phyloP scores from a whole-genome alignment of 805 yeast genomes.

The Pichia thaimueangensis region DNA sequence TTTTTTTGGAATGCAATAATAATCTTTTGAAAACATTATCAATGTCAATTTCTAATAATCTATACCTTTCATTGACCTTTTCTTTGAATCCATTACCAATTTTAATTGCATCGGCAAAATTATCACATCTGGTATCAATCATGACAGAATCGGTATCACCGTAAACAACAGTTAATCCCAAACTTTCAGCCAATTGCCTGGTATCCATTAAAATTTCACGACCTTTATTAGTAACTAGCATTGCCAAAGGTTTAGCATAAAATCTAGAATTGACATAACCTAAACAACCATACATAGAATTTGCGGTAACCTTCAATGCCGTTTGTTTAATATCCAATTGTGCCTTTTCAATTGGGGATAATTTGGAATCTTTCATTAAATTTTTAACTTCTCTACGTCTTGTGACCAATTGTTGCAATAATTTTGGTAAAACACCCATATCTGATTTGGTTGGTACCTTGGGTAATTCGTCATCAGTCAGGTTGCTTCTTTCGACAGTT shows the following conservation, averaged over 20 bases:
- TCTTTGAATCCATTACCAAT: slow-evolving; percentile 83
- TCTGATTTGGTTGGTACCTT: slow-evolving; percentile 52
- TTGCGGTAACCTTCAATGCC: slow-evolving; percentile 93
- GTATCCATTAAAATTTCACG: slow-evolving; percentile 93
- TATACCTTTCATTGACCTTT: slow-evolving; percentile 83
- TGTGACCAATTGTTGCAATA: slow-evolving; percentile 75
- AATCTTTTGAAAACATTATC: slow-evolving; percentile 87
- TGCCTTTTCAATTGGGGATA: slow-evolving; percentile 55
- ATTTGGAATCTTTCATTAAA: slow-evolving; percentile 67
- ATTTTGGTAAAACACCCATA: slow-evolving; percentile 81
- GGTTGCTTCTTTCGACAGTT: slow-evolving; percentile 66
- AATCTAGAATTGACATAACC: slow-evolving; percentile 90
- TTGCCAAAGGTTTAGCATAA: slow-evolving; percentile 93
- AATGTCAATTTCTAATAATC: slow-evolving; percentile 83
- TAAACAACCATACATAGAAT: slow-evolving; percentile 99
- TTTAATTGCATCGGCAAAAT: slow-evolving; percentile 63
- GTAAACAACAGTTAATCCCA: slow-evolving; percentile 79
- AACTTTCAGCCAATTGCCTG: slow-evolving; percentile 81
- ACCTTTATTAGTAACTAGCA: slow-evolving; percentile 91
- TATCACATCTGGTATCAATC: slow-evolving; percentile 83
- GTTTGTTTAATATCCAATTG: slow-evolving; percentile 95
- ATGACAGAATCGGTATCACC: slow-evolving; percentile 99
- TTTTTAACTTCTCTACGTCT: slow-evolving; percentile 92
- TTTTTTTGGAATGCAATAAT: slow-evolving; percentile 89
- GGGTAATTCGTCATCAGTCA: slow-evolving; percentile 58